These are phyloP conservation scores for Trametes cubensis DNA, from an alignment of 768 basidiomycete genomes.

Conservation along the genomic window DNA sequence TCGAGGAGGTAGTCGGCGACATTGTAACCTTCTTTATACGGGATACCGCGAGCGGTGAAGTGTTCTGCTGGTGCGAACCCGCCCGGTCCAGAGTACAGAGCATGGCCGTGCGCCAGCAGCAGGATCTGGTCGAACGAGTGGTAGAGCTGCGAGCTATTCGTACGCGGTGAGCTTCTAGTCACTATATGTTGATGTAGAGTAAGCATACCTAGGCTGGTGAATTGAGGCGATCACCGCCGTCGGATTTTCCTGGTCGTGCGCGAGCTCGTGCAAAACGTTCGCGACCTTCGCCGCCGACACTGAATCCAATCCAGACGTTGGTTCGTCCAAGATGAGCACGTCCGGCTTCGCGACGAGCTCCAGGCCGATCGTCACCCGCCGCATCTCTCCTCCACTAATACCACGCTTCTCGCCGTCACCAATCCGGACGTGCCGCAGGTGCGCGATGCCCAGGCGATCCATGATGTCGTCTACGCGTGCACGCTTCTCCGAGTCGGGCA, in stretches of 20 bases:
- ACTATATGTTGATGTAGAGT: not conserved
- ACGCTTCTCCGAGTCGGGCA: conserved; percentile 62
- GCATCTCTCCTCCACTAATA: conserved; percentile 90
- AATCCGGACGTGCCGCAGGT: conserved; percentile 72
- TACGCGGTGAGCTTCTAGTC: not conserved
- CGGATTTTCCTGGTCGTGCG: conserved; percentile 65
- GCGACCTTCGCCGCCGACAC: conserved; percentile 83
- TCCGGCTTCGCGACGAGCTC: conserved; percentile 87
- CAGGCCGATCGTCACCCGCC: conserved; percentile 86
- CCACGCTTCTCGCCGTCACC: conserved; percentile 75
- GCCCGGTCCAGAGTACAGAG: conserved; percentile 81
- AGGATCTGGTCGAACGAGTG: conserved; percentile 83
- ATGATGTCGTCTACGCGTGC: conserved; percentile 71
- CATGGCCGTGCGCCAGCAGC: conserved; percentile 74
- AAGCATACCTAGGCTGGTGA: conserved; percentile 76
- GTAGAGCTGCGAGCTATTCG: conserved; percentile 72
- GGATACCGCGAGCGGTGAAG: conserved; percentile 49
- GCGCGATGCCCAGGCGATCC: conserved; percentile 74
- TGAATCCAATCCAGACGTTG: conserved; percentile 81
- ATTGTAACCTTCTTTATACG: conserved; percentile 83
- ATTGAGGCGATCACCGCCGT: conserved; percentile 87
- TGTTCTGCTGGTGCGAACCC: conserved; percentile 67
- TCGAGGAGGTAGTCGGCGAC: conserved; percentile 92
- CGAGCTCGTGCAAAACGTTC: conserved; percentile 74
- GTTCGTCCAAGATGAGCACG: conserved; percentile 86